Base-by-base conservation (phyloP, 805 yeast genomes). In the Komagataella ulmi region DNA sequence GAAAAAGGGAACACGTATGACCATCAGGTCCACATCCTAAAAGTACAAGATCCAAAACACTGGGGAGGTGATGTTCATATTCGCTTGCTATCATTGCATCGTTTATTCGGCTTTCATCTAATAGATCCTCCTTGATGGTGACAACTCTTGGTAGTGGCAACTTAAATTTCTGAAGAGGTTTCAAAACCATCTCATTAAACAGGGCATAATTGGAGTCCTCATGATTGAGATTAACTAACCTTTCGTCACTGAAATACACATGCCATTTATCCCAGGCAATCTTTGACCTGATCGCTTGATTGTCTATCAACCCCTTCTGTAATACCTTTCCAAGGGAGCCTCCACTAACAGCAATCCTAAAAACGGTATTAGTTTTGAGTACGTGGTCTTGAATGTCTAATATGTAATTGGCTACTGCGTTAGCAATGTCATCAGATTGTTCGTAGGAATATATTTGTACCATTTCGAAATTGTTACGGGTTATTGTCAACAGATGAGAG, bases 1-100 rank as follows among this genome's bases (percentile, higher is more conserved):
- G 97, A 77, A 89, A 89, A 56, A 89, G 72, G 1, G 97, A 89
- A 69, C 96, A 87, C 4, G 96, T 89, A 66, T 89, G 97, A 44
- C 97, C 97, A 61, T 89, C 97, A 43, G 97, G 97, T 6, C 97
- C 97, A 65, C 93, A 85, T 19, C 97, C 97, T 56, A 89, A 73
- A 52, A 88, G 69, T 19, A 89, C 70, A 58, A 88, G 69, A 65
- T 89, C 96, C 24, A 82, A 61, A 54, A 65, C 61, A 19, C 58
- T 62, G 7, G 91, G 88, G 50, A 89, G 66, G 46, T 72, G 68
- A 1, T 70, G 54, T 56, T 77, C 83, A 65, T 89, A 89, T 48
- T 76, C 82, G 17, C 61, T 57, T 3, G 95, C 89, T 58, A 86
- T 78, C 46, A 68, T 73, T 46, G 74, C 75, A 51, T 73, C 73